These are phyloP conservation scores for Waltergamsia citrina DNA, from an alignment of 2,329 filamentous ascomycete genomes.

Conservation along the genomic window DNA sequence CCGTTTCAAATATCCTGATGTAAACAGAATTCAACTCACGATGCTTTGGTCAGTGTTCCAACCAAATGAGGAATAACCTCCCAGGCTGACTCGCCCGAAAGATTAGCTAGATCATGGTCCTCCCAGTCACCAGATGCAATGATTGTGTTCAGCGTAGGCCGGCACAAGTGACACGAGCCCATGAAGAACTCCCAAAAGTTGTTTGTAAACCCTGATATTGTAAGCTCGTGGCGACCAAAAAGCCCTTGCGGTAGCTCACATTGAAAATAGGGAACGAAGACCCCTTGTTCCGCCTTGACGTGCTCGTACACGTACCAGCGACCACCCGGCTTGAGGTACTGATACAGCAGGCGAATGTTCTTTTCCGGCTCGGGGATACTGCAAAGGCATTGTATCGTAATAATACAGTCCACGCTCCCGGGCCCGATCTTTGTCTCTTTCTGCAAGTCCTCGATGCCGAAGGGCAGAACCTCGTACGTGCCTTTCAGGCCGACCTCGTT, in stretches of 20 bases:
- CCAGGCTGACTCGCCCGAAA: constrained; percentile 29
- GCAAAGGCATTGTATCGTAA: constrained; percentile 53
- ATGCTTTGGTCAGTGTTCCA: constrained; percentile 38
- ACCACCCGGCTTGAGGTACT: constrained; percentile 49
- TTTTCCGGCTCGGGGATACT: constrained; percentile 50
- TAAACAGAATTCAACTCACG: no score
- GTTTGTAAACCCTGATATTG: constrained; percentile 36
- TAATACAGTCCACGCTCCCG: constrained; percentile 47
- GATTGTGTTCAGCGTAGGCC: constrained; percentile 35
- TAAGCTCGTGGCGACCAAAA: no score
- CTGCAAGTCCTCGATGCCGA: constrained; percentile 50
- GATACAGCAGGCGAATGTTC: constrained; percentile 46
- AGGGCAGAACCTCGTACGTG: constrained; percentile 51
- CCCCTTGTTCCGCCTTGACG: constrained; percentile 30
- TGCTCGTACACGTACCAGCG: constrained; percentile 57
- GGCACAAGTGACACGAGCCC: constrained; percentile 42
- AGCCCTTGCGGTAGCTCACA: constrained; percentile 29
- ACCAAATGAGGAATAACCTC: constrained; percentile 35
- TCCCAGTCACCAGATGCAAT: constrained; percentile 39
- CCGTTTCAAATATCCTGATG: no score
- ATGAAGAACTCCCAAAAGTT: constrained; percentile 41
- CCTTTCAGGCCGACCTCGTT: constrained; percentile 40
- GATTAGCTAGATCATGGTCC: constrained; percentile 34
- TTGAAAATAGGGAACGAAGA: constrained; percentile 37
- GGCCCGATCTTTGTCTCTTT: constrained; percentile 28